Evolutionary conservation across 2,329 filamentous ascomycete species (phyloP).

Genomic region (Clarireedia hainanense): DNA sequence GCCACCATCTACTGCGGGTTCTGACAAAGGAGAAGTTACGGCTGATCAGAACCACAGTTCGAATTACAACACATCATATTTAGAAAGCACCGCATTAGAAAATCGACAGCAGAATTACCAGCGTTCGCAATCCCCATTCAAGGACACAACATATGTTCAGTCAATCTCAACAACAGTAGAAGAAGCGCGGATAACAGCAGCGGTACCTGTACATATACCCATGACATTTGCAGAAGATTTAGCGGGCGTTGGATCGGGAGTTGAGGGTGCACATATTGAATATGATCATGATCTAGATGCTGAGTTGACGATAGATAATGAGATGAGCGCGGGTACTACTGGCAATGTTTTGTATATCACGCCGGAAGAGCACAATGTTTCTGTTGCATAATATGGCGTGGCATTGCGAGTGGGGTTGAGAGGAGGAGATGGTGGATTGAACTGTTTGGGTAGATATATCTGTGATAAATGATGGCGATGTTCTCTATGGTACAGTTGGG

Average conservation of each 20-base stretch:
- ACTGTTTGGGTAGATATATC: too few relatives aligned
- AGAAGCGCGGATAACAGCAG: constrained; percentile 20
- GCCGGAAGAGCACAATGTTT: constrained; percentile 4
- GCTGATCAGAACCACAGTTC: background rate
- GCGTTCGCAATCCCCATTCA: background rate
- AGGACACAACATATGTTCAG: background rate
- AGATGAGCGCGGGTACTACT: background rate
- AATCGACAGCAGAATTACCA: constrained; percentile 5
- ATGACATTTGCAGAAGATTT: constrained; percentile 16
- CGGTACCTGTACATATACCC: constrained; percentile 11
- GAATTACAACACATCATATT: constrained; percentile 3
- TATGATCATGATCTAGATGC: constrained; percentile 19
- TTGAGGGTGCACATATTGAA: constrained; percentile 17
- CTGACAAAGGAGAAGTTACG: constrained; percentile 11
- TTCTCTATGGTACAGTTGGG: too few relatives aligned
- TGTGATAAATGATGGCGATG: too few relatives aligned
- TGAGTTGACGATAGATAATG: constrained; percentile 23
- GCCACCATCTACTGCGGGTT: constrained; percentile 12
- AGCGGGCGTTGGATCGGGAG: constrained; percentile 21
- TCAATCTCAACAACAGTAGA: constrained; percentile 9
- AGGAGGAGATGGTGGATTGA: background rate
- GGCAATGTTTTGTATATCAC: constrained; percentile 4
- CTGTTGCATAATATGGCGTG: background rate
- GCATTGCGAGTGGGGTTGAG: background rate
- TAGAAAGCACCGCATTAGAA: constrained; percentile 5